A percentile compares a stretch with the other conserved stretches of the same genome.
Evolutionary conservation across 106 monocot species (phyloP).

Genomic region (Dactylorhiza incarnata): DNA sequence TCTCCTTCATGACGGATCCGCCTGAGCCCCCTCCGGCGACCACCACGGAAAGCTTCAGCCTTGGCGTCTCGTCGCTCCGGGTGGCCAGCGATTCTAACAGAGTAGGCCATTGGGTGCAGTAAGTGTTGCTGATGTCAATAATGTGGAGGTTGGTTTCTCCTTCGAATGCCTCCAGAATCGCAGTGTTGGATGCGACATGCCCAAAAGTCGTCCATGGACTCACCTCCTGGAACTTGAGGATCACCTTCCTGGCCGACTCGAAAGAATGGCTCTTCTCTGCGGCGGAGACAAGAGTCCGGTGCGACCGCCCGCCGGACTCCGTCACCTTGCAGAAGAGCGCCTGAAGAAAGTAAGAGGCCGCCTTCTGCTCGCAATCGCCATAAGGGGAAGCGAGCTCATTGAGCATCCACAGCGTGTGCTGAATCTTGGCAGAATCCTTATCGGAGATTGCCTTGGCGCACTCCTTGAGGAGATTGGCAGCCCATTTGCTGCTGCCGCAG

Average conservation of each 20-base stretch:
- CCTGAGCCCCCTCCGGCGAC: slow-evolving; percentile 1
- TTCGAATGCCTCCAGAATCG: slow-evolving; percentile 40
- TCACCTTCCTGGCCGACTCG: slow-evolving; percentile 35
- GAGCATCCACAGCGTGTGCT: slow-evolving; percentile 38
- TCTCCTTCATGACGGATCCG: slow-evolving; percentile 36
- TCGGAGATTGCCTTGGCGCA: slow-evolving; percentile 38
- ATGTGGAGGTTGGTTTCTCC: slow-evolving; percentile 41
- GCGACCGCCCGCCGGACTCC: slow-evolving; percentile 21
- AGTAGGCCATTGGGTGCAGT: slow-evolving; percentile 54
- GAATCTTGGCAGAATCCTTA: slow-evolving; percentile 33
- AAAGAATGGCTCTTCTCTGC: slow-evolving; percentile 34
- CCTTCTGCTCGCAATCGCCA: slow-evolving; percentile 39
- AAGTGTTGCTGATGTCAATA: slow-evolving; percentile 45
- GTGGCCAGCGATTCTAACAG: slow-evolving; percentile 39
- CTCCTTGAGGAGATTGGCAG: slow-evolving; percentile 23
- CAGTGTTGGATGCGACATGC: slow-evolving; percentile 42
- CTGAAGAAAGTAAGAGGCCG: slow-evolving; percentile 33
- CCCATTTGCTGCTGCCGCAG: slow-evolving; percentile 19
- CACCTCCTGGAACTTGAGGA: slow-evolving; percentile 47
- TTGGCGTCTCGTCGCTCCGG: slow-evolving; percentile 37
- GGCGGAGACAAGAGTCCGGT: slow-evolving; percentile 19
- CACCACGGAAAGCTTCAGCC: slow-evolving; percentile 35
- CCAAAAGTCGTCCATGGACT: slow-evolving; percentile 62
- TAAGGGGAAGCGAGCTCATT: slow-evolving; percentile 43
- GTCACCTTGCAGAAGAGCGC: slow-evolving; percentile 45